phyloP scores from a whole-genome alignment of 2,329 filamentous ascomycete species.

The Cladobotryum mycophilum region DNA sequence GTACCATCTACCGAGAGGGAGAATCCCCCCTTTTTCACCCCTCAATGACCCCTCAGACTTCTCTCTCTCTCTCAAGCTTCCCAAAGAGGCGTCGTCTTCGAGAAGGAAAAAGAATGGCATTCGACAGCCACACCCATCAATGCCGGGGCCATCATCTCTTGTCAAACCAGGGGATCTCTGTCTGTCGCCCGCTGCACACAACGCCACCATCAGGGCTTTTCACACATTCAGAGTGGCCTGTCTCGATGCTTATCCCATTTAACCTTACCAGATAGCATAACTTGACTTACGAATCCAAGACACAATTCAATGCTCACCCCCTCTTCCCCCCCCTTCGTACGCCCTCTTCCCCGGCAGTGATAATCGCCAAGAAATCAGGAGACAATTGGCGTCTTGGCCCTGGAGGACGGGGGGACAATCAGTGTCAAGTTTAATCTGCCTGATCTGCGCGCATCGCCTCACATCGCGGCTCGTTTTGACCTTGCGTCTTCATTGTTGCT shows the following conservation, averaged over 20 bases:
- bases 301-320: not conserved
- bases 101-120: too few species aligned
- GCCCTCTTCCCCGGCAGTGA: slow-evolving; percentile 2
- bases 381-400: not conserved
- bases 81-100: too few species aligned
- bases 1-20: too few species aligned
- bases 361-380: slow-evolving; percentile 10
- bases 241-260: not conserved
- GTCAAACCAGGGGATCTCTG: not conserved
- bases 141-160: too few species aligned
- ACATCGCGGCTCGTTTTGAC: not conserved
- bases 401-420: too few species aligned
- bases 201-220: not conserved
- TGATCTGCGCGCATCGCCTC: not conserved
- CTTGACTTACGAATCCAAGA: slow-evolving; percentile 4
- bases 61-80: too few species aligned
- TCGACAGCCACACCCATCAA: too few species aligned
- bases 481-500: too few species aligned
- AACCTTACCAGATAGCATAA: not conserved
- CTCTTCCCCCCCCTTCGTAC: not conserved
- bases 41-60: too few species aligned
- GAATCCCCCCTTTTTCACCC: too few species aligned
- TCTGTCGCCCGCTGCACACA: not conserved
- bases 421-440: not conserved
- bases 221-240: not conserved